phyloP scores from a whole-genome alignment of 768 basidiomycete species.

The Leccinum subgranulosum region DNA sequence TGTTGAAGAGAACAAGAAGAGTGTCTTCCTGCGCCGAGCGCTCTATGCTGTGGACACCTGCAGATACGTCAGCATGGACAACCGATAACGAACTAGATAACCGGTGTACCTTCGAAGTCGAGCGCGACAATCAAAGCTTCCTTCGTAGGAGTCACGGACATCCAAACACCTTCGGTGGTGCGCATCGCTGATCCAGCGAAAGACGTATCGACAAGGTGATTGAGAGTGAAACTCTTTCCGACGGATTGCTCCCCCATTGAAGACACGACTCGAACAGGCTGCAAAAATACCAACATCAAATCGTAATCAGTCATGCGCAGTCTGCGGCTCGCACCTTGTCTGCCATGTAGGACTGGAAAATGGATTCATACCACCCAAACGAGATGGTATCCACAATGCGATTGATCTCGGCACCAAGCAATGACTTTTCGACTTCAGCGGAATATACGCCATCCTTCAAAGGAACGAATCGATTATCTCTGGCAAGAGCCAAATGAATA shows the following conservation, averaged over 20 bases:
- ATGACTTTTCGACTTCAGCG: slow-evolving; percentile 43
- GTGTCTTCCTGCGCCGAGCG: slow-evolving; percentile 63
- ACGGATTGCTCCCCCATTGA: slow-evolving; percentile 71
- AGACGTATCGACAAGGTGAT: slow-evolving; percentile 62
- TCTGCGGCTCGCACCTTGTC: slow-evolving; percentile 39
- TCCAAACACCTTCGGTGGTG: slow-evolving; percentile 64
- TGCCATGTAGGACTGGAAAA: slow-evolving; percentile 62
- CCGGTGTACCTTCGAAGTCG: slow-evolving; percentile 55
- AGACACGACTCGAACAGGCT: slow-evolving; percentile 64
- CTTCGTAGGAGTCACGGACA: slow-evolving; percentile 60
- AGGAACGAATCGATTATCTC: slow-evolving; percentile 60
- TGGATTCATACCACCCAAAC: slow-evolving; percentile 64
- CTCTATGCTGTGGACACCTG: slow-evolving; percentile 64
- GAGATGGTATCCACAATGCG: slow-evolving; percentile 54
- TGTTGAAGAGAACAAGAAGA: slow-evolving; percentile 61
- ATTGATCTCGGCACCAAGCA: slow-evolving; percentile 58
- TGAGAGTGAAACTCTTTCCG: slow-evolving; percentile 56
- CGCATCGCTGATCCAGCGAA: slow-evolving; percentile 65
- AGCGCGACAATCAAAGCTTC: slow-evolving; percentile 55
- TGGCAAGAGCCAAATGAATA: slow-evolving; percentile 58
- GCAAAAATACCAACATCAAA: background rate
- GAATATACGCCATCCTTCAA: slow-evolving; percentile 56
- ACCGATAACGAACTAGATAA: slow-evolving; percentile 1
- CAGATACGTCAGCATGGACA: background rate
- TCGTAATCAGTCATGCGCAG: background rate